A percentile compares a stretch with the other conserved stretches of the same genome.
These are phyloP conservation scores for Umbilicaria muhlenbergii DNA, from an alignment of 495 filamentous ascomycete species.

Conservation along the genomic window DNA sequence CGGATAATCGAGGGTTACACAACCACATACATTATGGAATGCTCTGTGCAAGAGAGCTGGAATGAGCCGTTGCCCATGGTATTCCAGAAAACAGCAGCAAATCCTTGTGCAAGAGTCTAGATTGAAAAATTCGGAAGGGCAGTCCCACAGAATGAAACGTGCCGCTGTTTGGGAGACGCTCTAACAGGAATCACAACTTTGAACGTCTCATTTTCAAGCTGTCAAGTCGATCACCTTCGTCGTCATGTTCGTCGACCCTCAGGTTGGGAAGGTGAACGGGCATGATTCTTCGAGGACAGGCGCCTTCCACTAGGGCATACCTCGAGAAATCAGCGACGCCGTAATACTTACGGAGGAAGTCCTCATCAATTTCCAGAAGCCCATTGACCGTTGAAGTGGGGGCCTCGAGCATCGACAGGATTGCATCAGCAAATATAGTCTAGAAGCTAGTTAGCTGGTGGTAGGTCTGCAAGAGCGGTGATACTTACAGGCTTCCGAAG, in stretches of 20 bases:
- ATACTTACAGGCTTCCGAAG: slow-evolving; percentile 42
- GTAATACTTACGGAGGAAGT: slow-evolving; percentile 53
- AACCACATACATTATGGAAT: no score
- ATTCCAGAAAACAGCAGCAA: no score
- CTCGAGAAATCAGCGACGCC: slow-evolving; percentile 57
- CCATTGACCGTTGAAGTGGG: slow-evolving; percentile 51
- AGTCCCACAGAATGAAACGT: no score
- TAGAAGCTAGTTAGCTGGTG: slow-evolving; percentile 5
- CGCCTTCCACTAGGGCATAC: slow-evolving; percentile 53
- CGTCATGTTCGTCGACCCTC: slow-evolving; percentile 63
- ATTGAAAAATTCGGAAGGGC: no score
- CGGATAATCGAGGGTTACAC: no score
- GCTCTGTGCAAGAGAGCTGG: no score
- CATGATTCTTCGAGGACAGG: slow-evolving; percentile 62
- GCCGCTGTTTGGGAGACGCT: no score
- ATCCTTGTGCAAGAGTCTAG: no score
- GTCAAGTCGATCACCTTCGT: slow-evolving; percentile 61
- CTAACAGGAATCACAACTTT: slow-evolving; percentile 14
- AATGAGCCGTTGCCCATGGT: no score
- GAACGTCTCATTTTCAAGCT: slow-evolving; percentile 29
- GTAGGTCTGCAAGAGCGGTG: not conserved
- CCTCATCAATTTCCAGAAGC: slow-evolving; percentile 60
- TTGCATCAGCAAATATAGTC: slow-evolving; percentile 66
- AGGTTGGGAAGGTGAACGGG: slow-evolving; percentile 53
- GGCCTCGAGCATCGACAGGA: slow-evolving; percentile 55